Conservation (phyloP, 2,329 filamentous ascomycete species). For the Sphaerostilbella broomeana region DNA sequence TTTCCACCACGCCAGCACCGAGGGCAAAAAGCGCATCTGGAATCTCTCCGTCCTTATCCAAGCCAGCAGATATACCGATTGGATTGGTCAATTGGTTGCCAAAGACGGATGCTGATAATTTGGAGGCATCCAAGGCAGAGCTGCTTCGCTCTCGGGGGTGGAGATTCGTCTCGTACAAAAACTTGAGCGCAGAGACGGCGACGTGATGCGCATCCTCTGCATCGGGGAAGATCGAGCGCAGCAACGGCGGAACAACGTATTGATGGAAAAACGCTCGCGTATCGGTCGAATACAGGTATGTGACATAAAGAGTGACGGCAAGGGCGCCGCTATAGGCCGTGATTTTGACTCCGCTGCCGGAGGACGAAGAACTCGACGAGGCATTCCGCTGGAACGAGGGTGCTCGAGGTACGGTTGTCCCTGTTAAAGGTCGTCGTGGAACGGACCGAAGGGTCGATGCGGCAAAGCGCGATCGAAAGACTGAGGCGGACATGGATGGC, state of each 20-base stretch:
- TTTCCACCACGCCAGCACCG: constrained; percentile 81
- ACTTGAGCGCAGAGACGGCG: constrained; percentile 64
- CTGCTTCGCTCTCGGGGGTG: constrained; percentile 75
- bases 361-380: neutral
- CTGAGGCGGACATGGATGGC: constrained; percentile 13
- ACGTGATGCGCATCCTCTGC: constrained; percentile 89
- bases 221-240: constrained; percentile 63
- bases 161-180: constrained; percentile 65
- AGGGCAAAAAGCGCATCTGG: constrained; percentile 78
- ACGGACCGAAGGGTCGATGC: constrained; percentile 3
- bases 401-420: too few relatives aligned
- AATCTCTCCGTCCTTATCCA: constrained; percentile 91
- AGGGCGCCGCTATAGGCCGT: constrained; percentile 36
- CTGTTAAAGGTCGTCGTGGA: neutral
- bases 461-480: constrained; percentile 12
- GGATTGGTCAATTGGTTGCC: constrained; percentile 74
- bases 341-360: constrained; percentile 22
- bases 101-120: constrained; percentile 53
- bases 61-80: constrained; percentile 87
- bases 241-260: constrained; percentile 57
- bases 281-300: constrained; percentile 67
- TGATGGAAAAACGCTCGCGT: constrained; percentile 65
- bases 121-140: constrained; percentile 25
- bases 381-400: too few relatives aligned
- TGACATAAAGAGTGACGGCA: constrained; percentile 36